Base-by-base conservation (phyloP, 352 stramenopile species). In the Phytophthora pseudosyringae region DNA sequence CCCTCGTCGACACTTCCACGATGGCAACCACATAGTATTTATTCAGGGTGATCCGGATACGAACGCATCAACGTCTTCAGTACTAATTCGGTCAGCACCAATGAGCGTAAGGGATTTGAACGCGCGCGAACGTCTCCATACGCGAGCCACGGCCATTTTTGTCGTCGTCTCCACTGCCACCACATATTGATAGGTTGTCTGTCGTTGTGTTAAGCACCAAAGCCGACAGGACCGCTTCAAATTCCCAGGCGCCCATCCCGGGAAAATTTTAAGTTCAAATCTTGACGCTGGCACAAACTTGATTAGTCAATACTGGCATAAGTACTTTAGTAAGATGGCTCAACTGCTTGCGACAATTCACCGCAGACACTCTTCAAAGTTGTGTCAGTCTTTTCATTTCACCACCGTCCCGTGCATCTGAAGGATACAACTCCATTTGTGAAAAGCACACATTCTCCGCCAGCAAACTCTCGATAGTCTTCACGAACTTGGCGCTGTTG, bases 401-500 rank as follows among this genome's bases (percentile, higher is more conserved):
- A 12, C 8, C 39, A 28, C n/a, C 26, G 13, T 25, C 36, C 15
- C 4, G 15, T 9, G 36, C 15, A 8, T 16, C 11, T 7, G 1
- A 15, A 41, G 36, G 36, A 64, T 28, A 59, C 26, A n/a, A 64
- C 39, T 18, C 49, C 16, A 68, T 3, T 31, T 53, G 61, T 18
- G 53, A 69, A 4, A 69, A 58, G 45, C 52, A 64, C n/a, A 69
- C 53, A 28, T 59, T 69, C 8, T 69, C 61, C 2, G 45, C 52
- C 5, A 69, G 39, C 31, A 64, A 64, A 15, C 41, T 40, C 8
- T 45, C 54, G 53, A 69, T 64, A 4, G 25, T 48, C 32, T 69
- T 26, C n/a, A 26, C 38, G 4, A 44, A 8, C 38, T 44, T 44
- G 38, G 38, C 38, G 3, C 61, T 18, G 43, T 51, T 18, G 64